These are phyloP conservation scores for Tricholoma terreum DNA, from an alignment of 768 basidiomycete genomes.

Conservation along the genomic window DNA sequence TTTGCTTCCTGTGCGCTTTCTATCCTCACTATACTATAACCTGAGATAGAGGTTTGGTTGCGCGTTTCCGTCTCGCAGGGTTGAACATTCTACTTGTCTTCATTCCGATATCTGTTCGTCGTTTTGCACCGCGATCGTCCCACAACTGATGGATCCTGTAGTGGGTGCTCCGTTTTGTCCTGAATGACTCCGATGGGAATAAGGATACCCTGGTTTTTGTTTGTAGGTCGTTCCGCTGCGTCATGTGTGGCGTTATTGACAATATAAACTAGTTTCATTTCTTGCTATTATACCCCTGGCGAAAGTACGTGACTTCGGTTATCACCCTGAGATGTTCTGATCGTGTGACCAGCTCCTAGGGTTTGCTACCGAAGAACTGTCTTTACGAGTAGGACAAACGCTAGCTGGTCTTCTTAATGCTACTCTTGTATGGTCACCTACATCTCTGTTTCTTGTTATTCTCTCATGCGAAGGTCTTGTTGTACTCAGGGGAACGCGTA, in stretches of 20 bases:
- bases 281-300: slow-evolving; percentile 83
- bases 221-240: slow-evolving; percentile 43
- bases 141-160: slow-evolving; percentile 23
- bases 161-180: slow-evolving; percentile 72
- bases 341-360: slow-evolving; percentile 53
- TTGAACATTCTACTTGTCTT: slow-evolving; percentile 68
- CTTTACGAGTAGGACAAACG: slow-evolving; percentile 79
- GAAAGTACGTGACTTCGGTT: slow-evolving; percentile 42
- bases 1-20: slow-evolving; percentile 51
- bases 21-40: background rate
- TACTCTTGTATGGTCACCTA: slow-evolving; percentile 54
- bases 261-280: slow-evolving; percentile 54
- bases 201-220: slow-evolving; percentile 67
- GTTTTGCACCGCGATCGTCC: background rate
- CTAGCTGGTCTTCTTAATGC: slow-evolving; percentile 84
- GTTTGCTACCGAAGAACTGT: slow-evolving; percentile 84
- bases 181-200: slow-evolving; percentile 32
- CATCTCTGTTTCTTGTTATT: slow-evolving; percentile 5
- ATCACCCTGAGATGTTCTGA: background rate
- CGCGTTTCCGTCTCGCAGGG: slow-evolving; percentile 36
- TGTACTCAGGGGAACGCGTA: slow-evolving; percentile 47
- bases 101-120: slow-evolving; percentile 65
- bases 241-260: background rate
- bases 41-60: background rate
- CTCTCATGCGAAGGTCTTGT: slow-evolving; percentile 38